Percentiles rank a stretch among this genome's conserved stretches.
Evolutionary conservation across 2,329 filamentous ascomycete species (phyloP).

Genomic region (Madurella fahalii): DNA sequence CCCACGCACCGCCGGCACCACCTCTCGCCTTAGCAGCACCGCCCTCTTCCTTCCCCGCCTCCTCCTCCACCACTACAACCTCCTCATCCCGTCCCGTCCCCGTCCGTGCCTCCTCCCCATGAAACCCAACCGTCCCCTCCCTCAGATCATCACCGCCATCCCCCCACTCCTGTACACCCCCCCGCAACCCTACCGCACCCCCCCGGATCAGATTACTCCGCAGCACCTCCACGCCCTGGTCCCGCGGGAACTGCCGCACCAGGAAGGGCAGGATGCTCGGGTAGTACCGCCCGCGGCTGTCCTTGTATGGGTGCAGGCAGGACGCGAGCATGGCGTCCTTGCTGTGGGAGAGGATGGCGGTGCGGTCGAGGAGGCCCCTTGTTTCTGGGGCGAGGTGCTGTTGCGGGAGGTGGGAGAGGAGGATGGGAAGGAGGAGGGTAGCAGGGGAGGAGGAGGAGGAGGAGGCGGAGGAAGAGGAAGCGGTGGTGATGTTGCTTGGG

Average conservation of each 20-base stretch:
- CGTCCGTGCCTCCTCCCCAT: no score
- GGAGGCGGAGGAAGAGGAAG: conserved; percentile 32
- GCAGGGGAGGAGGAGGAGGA: conserved; percentile 51
- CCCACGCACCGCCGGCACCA: conserved; percentile 2
- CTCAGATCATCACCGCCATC: conserved; percentile 2
- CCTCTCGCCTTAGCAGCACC: no score
- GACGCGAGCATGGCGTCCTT: conserved; percentile 75
- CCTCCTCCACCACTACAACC: no score
- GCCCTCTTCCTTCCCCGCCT: no score
- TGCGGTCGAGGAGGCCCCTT: conserved; percentile 74
- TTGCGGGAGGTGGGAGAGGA: conserved; percentile 62
- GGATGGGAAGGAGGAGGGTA: conserved; percentile 53
- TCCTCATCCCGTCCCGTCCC: no score
- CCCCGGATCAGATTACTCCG: conserved; percentile 52
- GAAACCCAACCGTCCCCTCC: background rate
- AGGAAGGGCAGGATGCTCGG: conserved; percentile 79
- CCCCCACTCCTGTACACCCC: conserved; percentile 5
- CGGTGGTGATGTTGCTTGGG: background rate
- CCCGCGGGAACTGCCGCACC: conserved; percentile 58
- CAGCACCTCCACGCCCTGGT: conserved; percentile 67
- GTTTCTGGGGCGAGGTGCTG: conserved; percentile 65
- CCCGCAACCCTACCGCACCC: conserved; percentile 20
- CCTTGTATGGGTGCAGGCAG: conserved; percentile 70
- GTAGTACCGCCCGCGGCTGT: conserved; percentile 59
- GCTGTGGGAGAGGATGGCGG: conserved; percentile 66